Evolutionary conservation across 768 basidiomycete species (phyloP).

Genomic region (Dentipellis fragilis): DNA sequence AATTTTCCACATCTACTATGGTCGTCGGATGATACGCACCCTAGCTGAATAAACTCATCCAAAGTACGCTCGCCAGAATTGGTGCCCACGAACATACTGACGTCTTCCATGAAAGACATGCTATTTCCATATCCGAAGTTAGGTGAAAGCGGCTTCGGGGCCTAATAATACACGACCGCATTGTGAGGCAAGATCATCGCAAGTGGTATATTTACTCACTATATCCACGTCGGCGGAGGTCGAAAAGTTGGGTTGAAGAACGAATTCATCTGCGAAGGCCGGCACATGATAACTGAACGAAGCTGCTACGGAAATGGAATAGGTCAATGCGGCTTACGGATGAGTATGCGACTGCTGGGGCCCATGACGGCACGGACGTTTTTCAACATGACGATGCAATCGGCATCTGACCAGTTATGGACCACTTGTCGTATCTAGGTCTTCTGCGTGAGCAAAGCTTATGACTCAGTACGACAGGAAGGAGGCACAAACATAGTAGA

Average conservation of each 20-base stretch:
- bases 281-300: no score
- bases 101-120: neutral
- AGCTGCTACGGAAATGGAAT: no score
- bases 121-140: constrained; percentile 20
- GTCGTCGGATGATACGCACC: neutral
- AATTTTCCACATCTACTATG: neutral
- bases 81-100: neutral
- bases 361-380: constrained; percentile 21
- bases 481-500: neutral
- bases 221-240: neutral
- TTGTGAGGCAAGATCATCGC: no score
- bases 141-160: constrained; percentile 23
- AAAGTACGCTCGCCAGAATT: neutral
- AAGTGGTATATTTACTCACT: no score
- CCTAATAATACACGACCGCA: constrained; percentile 12
- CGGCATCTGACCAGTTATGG: constrained; percentile 28
- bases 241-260: neutral
- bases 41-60: neutral
- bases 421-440: constrained; percentile 14
- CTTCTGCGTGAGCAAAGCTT: no score
- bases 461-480: no score
- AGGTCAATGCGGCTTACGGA: no score
- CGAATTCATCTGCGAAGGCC: neutral
- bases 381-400: constrained; percentile 22
- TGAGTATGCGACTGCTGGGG: constrained; percentile 21